Base-by-base conservation (phyloP, 78 protist genomes). In the Dictyostelium capitatum region DNA sequence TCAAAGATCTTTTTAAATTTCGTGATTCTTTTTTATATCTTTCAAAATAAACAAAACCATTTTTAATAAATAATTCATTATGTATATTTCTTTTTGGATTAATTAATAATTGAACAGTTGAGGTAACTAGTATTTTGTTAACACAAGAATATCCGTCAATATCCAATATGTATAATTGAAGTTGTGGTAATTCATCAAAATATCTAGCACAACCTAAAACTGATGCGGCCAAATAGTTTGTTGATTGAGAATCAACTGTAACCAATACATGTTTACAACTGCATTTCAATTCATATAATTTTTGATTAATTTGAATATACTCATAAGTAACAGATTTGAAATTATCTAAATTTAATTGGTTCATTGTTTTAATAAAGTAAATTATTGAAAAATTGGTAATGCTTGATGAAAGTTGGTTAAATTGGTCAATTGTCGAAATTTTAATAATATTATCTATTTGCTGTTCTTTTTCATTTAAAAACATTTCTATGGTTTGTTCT, bases 271-370 rank as follows among this genome's bases (percentile, higher is more conserved):
- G 72, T 14, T 17, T 64, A 64, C 72, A 64, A n/a, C 23, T 64
- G 9, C 30, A 64, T 25, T 64, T 64, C 23, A 25, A 25, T 25
- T 64, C 37, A 25, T 25, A 64, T 64, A 64, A 25, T 11, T 25
- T 67, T 67, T 67, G 75, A 67, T 67, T 67, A 15, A 67, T 32
- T 67, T 67, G 41, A 32, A 67, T 37, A 32, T 32, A 67, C 32
- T 67, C 75, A 32, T 46, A 20, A 19, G 79, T 72, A 19, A 43
- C 14, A 19, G 30, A 7, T 72, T 72, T 32, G 20, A 43, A 72
- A 12, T 72, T 72, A 0, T 15, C 14, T 11, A 37, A 28, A 8
- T 19, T 46, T 37, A 72, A 43, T 43, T 37, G 25, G 17, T 32
- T n/a, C 2, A 46, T 7, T 30, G 56, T 17, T 72, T 72, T 32